Evolutionary conservation across 2,329 filamentous ascomycete species (phyloP).

Genomic region (Emergomyces pasteurianus): DNA sequence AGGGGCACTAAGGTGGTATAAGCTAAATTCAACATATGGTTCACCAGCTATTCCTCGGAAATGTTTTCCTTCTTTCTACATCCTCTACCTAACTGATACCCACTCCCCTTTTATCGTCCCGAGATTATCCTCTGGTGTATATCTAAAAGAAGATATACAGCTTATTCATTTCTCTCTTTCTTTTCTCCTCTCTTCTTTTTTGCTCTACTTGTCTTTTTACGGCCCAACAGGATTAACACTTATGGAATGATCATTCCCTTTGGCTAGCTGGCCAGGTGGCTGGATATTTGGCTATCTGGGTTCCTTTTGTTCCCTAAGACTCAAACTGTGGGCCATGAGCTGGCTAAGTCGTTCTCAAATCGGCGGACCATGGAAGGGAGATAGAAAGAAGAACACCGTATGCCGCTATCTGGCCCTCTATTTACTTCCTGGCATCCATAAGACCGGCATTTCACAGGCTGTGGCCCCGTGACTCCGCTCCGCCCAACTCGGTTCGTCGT

Average conservation of each 20-base stretch:
- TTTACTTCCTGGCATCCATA: not conserved
- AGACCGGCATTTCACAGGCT: not conserved
- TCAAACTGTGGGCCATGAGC: not conserved
- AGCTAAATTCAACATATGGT: not conserved
- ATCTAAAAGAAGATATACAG: not conserved
- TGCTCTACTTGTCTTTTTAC: too few relatives aligned
- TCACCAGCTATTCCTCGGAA: not conserved
- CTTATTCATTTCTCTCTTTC: not conserved
- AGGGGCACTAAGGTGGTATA: not conserved
- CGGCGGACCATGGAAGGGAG: not conserved
- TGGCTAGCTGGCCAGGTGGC: not conserved
- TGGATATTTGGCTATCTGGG: not conserved
- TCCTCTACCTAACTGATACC: not conserved
- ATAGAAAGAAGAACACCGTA: too few relatives aligned
- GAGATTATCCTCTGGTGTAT: not conserved
- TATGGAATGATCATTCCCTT: not conserved
- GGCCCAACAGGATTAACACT: not conserved
- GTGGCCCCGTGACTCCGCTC: conserved; percentile 3
- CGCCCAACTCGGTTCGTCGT: not conserved
- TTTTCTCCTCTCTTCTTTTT: not conserved
- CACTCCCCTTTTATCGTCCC: not conserved
- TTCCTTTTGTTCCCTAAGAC: not conserved
- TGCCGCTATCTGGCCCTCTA: too few relatives aligned
- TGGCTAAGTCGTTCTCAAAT: not conserved
- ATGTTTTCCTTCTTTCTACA: not conserved